A percentile compares a stretch with the other conserved stretches of the same genome.
phyloP scores from a whole-genome alignment of 1,284 basidiomycete genomes.

The Kwoniella shivajii region DNA sequence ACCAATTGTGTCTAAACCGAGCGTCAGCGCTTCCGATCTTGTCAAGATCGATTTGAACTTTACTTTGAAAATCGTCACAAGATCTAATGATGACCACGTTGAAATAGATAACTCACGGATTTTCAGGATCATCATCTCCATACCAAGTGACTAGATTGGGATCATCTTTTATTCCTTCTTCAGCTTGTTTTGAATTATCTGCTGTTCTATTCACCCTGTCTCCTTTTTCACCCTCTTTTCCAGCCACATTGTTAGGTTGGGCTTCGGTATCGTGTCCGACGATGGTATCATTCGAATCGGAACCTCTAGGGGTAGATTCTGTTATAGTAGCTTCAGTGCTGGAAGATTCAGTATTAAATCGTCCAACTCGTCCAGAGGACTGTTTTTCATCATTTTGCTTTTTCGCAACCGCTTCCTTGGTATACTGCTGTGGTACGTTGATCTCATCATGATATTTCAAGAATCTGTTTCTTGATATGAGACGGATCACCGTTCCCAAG shows the following conservation, averaged over 20 bases:
- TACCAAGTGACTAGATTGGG: constrained; percentile 26
- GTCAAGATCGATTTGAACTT: background rate
- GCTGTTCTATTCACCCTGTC: background rate
- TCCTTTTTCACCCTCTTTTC: background rate
- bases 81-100: background rate
- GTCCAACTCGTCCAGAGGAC: background rate
- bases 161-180: constrained; percentile 13
- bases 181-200: constrained; percentile 1
- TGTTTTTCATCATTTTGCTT: background rate
- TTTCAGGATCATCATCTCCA: constrained; percentile 27
- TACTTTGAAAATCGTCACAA: background rate
- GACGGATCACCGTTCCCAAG: constrained; percentile 10
- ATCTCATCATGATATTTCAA: constrained; percentile 22
- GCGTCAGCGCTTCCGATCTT: background rate
- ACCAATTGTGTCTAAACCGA: constrained; percentile 13
- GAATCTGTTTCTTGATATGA: constrained; percentile 5
- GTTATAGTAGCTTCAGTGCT: background rate
- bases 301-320: background rate
- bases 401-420: constrained; percentile 1
- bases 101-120: constrained; percentile 16
- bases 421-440: constrained; percentile 14
- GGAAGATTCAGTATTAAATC: background rate
- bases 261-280: background rate
- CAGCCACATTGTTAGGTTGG: background rate
- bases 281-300: constrained; percentile 9